Conservation (phyloP, 257 asterid species). For the Apocynum venetum region DNA sequence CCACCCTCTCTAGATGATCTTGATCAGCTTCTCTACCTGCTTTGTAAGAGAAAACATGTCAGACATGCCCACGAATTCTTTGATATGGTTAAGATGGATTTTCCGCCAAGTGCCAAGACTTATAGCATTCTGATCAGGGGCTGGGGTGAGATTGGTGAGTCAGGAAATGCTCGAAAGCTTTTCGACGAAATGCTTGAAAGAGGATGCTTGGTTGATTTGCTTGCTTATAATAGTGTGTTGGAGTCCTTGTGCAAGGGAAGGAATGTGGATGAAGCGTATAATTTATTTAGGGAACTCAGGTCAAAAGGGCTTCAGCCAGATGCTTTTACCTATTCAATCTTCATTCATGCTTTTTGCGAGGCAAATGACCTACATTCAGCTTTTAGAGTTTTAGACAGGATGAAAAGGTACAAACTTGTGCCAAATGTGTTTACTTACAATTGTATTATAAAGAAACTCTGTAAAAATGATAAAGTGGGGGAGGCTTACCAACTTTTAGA, state of each 20-base stretch:
- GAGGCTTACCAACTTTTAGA: slow-evolving; percentile 71
- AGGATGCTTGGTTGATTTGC: slow-evolving; percentile 57
- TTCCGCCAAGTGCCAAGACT: slow-evolving; percentile 47
- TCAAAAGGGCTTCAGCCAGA: slow-evolving; percentile 63
- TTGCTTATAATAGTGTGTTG: slow-evolving; percentile 66
- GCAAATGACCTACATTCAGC: slow-evolving; percentile 62
- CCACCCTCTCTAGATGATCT: slow-evolving; percentile 56
- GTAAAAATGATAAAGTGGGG: slow-evolving; percentile 51
- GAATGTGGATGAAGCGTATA: slow-evolving; percentile 62
- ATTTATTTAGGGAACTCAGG: slow-evolving; percentile 49
- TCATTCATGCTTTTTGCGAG: slow-evolving; percentile 56
- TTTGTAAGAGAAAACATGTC: slow-evolving; percentile 70
- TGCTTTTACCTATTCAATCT: slow-evolving; percentile 69
- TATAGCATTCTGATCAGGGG: slow-evolving; percentile 84
- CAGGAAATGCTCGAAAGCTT: slow-evolving; percentile 41
- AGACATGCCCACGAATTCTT: slow-evolving; percentile 68
- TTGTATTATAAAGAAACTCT: slow-evolving; percentile 61
- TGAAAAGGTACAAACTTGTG: slow-evolving; percentile 60
- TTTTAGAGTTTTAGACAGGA: slow-evolving; percentile 59
- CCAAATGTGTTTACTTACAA: slow-evolving; percentile 79
- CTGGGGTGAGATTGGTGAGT: slow-evolving; percentile 71
- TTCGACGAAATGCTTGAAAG: slow-evolving; percentile 80
- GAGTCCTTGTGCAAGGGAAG: slow-evolving; percentile 77
- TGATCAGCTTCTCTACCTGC: slow-evolving; percentile 55
- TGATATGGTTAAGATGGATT: slow-evolving; percentile 43